Evolutionary conservation across 805 yeast genomes (phyloP).

Genomic region (Teunomyces stri): DNA sequence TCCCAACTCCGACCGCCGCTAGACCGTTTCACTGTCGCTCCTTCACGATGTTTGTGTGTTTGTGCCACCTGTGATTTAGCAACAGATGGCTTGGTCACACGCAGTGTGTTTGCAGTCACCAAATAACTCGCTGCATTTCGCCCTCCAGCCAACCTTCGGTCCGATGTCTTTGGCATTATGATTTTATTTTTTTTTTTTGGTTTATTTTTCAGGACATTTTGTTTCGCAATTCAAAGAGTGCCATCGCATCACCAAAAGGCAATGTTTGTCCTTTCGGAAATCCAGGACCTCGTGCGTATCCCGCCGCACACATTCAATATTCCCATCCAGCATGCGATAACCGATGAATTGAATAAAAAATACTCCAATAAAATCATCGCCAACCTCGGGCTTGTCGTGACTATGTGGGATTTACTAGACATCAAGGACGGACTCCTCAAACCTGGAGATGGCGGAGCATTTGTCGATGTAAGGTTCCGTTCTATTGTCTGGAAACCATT

Average conservation of each 20-base stretch:
- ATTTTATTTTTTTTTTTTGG: neutral
- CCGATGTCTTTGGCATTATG: constrained; percentile 39
- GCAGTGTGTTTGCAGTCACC: neutral
- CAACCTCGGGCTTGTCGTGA: constrained; percentile 78
- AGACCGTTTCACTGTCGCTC: constrained; percentile 38
- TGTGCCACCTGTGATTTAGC: neutral
- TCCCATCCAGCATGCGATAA: constrained; percentile 69
- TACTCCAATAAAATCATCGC: constrained; percentile 83
- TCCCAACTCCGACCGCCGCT: constrained; percentile 51
- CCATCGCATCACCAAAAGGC: neutral
- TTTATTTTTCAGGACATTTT: neutral
- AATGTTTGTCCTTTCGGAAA: constrained; percentile 83
- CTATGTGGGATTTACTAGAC: constrained; percentile 79
- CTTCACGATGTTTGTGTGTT: neutral
- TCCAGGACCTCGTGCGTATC: constrained; percentile 81
- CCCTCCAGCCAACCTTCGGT: constrained; percentile 54
- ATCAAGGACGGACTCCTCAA: constrained; percentile 85
- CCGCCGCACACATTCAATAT: constrained; percentile 81
- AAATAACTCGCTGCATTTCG: constrained; percentile 46
- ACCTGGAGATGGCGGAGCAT: constrained; percentile 94
- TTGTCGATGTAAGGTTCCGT: constrained; percentile 70
- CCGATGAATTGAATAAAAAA: constrained; percentile 78
- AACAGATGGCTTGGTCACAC: neutral
- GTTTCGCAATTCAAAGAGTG: neutral
- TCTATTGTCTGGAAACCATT: constrained; percentile 88